Base-by-base conservation (phyloP, 2,329 filamentous ascomycete species). In the Neocucurbitaria cava region DNA sequence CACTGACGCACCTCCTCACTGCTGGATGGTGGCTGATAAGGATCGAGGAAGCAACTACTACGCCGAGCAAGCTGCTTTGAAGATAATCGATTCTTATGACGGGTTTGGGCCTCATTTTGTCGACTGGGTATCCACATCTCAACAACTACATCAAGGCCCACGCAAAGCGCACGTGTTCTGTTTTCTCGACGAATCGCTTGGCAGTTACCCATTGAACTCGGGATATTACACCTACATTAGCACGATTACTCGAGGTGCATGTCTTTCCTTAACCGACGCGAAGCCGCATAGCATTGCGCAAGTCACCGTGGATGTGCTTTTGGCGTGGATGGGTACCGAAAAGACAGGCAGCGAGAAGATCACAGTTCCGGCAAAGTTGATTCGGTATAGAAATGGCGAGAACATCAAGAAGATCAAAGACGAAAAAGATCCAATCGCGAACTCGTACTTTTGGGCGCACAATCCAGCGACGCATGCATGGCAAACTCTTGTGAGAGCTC, bases 1-100 rank as follows among this genome's bases (percentile, higher is more conserved):
- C 54, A 76, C 80, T 0, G 80, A 83, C 69, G 79, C 80, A 11
- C 75, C 79, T 31, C 78, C 82, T n/a, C 80, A 83, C 63, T 72
- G 48, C 73, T 58, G 59, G 56, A 64, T 69, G 45, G 62, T 65
- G 41, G 66, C 49, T 63, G 54, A 65, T 65, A 23, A 59, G 54
- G 23, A 59, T 36, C 43, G n/a, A 31, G 52, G 39, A n/a, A 60
- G 71, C 70, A 50, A 49, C 49, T 26, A 76, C 77, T 57, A 61
- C 60, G 43, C 39, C 38, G 23, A 65, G 54, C 39, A 79, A 78
- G 60, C 54, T 66, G 59, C 17, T 56, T 54, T 68, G 9, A 47
- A 39, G 4, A 20, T 52, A 1, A 2, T 65, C 63, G 13, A 43
- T 6, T 49, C 59, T 1, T 79, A 75, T 43, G 76, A 72, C 1